Base-by-base conservation (phyloP, 1,284 basidiomycete species). In the Fomitopsis pinicola region DNA sequence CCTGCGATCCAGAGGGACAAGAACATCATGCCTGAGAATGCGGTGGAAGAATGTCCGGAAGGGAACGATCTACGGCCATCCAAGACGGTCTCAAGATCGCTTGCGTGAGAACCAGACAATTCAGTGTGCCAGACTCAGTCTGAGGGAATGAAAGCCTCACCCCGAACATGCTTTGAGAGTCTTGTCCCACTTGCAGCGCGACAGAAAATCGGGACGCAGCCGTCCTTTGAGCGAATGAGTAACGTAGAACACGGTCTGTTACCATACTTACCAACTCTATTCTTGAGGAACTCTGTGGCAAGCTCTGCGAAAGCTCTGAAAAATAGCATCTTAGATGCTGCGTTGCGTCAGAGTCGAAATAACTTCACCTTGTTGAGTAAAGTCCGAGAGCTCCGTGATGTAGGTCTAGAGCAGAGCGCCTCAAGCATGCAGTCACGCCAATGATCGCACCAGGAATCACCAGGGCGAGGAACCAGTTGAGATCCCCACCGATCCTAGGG, bases 191-290 rank as follows among this genome's bases (percentile, higher is more conserved):
- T 81, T 77, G 67, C 88, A 89, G 33, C 88, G 79, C 12, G 79
- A 76, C 46, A 90, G 78, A 67, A 91, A 91, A 69, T 90, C 88
- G 0, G 88, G 88, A 14, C 88, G 78, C 15, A 91, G 73, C 17
- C 88, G 78, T 48, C 88, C 87, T 88, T 59, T 26, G 57, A 17
- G 36, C 33, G 38, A 36, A 17, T 42, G 38, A 40, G 38, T 15
- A 30, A 28, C 5, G 30, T 33, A 9, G 40, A 53, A 42, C 22
- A 5, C 10, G 15, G 19, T 28, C 15, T 36, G 26, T 9, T 14
- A 53, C 19, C 17, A 30, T 38, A 63, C 77, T 67, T 64, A 83
- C 86, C 87, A 33, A 89, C 78, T 68, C 78, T 74, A 65, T 86
- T 83, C 66, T 89, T 90, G 60, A 88, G 67, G 28, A 79, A 73